Evolutionary conservation across 208 protist genomes (phyloP).

Genomic region (Trypanosoma melophagium): DNA sequence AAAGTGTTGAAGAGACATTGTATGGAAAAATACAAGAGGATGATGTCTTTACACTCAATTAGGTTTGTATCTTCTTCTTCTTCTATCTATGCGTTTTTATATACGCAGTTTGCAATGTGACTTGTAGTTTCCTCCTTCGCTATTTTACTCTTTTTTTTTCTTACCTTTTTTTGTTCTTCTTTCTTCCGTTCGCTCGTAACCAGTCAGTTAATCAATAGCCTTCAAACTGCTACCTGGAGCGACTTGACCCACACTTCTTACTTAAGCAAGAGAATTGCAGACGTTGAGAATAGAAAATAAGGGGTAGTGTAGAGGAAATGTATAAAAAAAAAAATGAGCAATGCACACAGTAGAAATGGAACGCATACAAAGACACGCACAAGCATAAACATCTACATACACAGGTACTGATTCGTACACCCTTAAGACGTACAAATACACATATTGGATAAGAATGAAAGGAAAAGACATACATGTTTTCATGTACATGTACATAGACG

Average conservation of each 20-base stretch:
- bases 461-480: not conserved
- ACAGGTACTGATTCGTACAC: not conserved
- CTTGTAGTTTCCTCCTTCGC: too few species aligned
- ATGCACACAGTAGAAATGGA: not conserved
- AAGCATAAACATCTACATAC: not conserved
- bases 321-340: not conserved
- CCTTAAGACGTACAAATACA: not conserved
- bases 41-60: too few species aligned
- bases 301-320: not conserved
- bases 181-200: too few species aligned
- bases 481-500: not conserved
- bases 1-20: slow-evolving; percentile 27
- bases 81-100: too few species aligned
- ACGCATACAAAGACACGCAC: not conserved
- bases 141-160: too few species aligned
- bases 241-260: not conserved
- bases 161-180: too few species aligned
- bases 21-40: too few species aligned
- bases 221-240: too few species aligned
- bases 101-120: too few species aligned
- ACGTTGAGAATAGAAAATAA: slow-evolving; percentile 3
- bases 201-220: too few species aligned
- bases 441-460: not conserved
- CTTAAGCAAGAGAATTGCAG: not conserved
- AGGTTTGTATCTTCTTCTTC: too few species aligned